Evolutionary conservation across 2,329 filamentous ascomycete species (phyloP).

Genomic region (Chaetomiaceae sp.): DNA sequence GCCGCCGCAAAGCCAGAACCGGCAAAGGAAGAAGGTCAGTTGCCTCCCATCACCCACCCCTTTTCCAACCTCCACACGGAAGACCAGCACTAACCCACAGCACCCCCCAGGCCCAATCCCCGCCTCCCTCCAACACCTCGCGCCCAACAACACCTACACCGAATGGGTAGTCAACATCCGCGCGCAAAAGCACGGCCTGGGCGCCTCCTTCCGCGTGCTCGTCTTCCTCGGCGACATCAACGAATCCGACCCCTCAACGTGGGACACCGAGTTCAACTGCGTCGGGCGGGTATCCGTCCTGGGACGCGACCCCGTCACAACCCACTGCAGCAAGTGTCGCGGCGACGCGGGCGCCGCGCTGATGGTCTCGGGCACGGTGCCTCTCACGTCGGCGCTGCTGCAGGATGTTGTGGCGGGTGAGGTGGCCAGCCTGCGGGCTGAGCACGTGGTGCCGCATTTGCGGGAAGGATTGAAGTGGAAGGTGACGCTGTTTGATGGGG

Average conservation of each 20-base stretch:
- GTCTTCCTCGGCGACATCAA: conserved; percentile 45
- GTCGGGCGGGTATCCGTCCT: conserved; percentile 43
- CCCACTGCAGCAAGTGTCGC: conserved; percentile 26
- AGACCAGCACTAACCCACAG: background rate
- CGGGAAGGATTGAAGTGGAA: conserved; percentile 26
- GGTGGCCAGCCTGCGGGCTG: conserved; percentile 22
- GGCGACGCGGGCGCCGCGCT: conserved; percentile 19
- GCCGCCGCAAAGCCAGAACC: background rate
- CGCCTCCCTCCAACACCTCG: conserved; percentile 20
- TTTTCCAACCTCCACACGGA: too few species aligned
- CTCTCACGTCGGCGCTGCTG: conserved; percentile 29
- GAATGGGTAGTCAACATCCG: conserved; percentile 54
- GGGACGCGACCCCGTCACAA: conserved; percentile 27
- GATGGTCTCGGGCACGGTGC: conserved; percentile 28
- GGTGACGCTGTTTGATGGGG: conserved; percentile 25
- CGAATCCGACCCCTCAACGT: conserved; percentile 28
- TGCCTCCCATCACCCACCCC: background rate
- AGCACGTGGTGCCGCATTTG: conserved; percentile 28
- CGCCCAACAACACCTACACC: conserved; percentile 31
- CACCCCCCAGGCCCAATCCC: conserved; percentile 16
- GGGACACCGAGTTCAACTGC: conserved; percentile 41
- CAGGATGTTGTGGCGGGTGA: conserved; percentile 25
- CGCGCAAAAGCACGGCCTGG: conserved; percentile 45
- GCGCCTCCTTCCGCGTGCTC: conserved; percentile 49
- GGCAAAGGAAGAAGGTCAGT: background rate